Conservation (phyloP, 805 yeast genomes). For the Priceomyces fermenticarens region DNA sequence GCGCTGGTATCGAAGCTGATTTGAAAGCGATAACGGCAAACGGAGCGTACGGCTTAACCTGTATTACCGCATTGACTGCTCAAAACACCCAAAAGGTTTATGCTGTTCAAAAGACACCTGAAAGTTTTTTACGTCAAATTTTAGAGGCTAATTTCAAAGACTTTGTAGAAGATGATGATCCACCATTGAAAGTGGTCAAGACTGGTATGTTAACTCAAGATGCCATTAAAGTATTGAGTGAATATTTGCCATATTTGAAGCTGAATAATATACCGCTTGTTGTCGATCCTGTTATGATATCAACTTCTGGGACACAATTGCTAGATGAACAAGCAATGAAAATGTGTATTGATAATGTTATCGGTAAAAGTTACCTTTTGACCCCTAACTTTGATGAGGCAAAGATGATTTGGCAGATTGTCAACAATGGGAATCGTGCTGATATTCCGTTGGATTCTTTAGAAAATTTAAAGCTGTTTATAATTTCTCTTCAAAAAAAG, state of each 20-base stretch:
- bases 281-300: constrained; percentile 81
- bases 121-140: constrained; percentile 42
- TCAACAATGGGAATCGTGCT: constrained; percentile 18
- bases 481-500: constrained; percentile 17
- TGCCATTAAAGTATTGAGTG: constrained; percentile 47
- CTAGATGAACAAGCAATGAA: constrained; percentile 46
- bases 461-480: constrained; percentile 33
- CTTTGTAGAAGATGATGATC: constrained; percentile 35
- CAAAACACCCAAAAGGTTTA: constrained; percentile 60
- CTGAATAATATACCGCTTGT: constrained; percentile 38
- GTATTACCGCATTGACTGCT: constrained; percentile 76
- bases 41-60: constrained; percentile 72
- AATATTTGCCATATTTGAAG: constrained; percentile 29
- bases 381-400: constrained; percentile 83
- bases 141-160: constrained; percentile 58
- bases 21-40: constrained; percentile 74
- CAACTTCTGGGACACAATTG: constrained; percentile 71
- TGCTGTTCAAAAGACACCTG: constrained; percentile 44
- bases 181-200: constrained; percentile 57
- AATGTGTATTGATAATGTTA: constrained; percentile 39
- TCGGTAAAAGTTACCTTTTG: constrained; percentile 54
- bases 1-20: constrained; percentile 92
- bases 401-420: constrained; percentile 28
- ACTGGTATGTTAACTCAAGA: constrained; percentile 72
- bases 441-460: constrained; percentile 21